Percentiles rank a stretch among this genome's conserved stretches.
These are phyloP conservation scores for Kluyveromyces dobzhanskii DNA, from an alignment of 805 yeast species.

Conservation along the genomic window DNA sequence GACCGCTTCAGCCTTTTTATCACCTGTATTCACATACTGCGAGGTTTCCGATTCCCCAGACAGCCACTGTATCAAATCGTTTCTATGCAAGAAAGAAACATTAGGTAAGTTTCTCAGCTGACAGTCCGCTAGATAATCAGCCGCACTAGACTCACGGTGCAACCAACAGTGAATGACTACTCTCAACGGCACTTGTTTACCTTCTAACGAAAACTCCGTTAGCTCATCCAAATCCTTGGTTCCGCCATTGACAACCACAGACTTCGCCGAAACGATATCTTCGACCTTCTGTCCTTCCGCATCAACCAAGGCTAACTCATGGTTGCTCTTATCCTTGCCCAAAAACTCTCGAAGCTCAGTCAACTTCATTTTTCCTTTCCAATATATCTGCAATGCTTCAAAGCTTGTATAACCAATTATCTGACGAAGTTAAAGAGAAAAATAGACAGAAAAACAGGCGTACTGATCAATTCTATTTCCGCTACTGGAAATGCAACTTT, in stretches of 20 bases:
- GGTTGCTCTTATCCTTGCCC: slow-evolving; percentile 12
- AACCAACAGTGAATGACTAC: slow-evolving; percentile 74
- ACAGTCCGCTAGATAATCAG: slow-evolving; percentile 75
- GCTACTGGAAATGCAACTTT: too few species aligned
- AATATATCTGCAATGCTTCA: too few species aligned
- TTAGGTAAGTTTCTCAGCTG: slow-evolving; percentile 55
- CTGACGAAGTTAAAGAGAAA: too few species aligned
- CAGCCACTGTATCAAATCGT: slow-evolving; percentile 77
- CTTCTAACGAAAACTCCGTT: slow-evolving; percentile 53
- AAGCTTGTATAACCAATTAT: too few species aligned
- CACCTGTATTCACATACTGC: slow-evolving; percentile 36
- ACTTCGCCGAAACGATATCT: slow-evolving; percentile 31
- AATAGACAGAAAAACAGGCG: too few species aligned
- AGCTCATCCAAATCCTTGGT: slow-evolving; percentile 33
- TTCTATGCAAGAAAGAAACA: slow-evolving; percentile 75
- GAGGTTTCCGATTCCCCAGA: slow-evolving; percentile 58
- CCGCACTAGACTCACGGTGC: slow-evolving; percentile 60
- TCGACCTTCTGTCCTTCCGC: slow-evolving; percentile 20
- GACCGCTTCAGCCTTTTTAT: background rate
- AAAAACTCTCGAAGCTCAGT: slow-evolving; percentile 15
- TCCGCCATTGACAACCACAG: slow-evolving; percentile 22
- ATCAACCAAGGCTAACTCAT: slow-evolving; percentile 13
- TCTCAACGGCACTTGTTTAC: slow-evolving; percentile 40
- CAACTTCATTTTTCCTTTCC: slow-evolving; percentile 4
- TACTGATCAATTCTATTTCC: too few species aligned